Base-by-base conservation (phyloP, 371 early-diverging fungal genomes). In the Gilbertella persicaria region DNA sequence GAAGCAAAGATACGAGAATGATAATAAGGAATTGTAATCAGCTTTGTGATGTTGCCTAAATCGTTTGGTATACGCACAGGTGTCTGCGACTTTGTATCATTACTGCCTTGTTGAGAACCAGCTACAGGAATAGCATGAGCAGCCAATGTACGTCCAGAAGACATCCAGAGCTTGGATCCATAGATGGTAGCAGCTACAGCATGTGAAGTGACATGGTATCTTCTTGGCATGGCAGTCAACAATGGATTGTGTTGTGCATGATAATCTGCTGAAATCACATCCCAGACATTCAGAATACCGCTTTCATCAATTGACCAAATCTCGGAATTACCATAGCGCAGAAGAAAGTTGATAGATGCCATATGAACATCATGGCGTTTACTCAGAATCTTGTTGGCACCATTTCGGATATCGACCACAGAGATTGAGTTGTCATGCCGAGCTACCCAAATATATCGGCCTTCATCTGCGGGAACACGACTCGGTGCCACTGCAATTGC, bases 221-320 rank as follows among this genome's bases (percentile, higher is more conserved):
- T 35, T n/a, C 46, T 16, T 71, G 70, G 17, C 38, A 63, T 64
- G 8, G 66, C 49, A 24, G 66, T 67, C 14, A 71, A 37, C 45
- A 61, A 17, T 2, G 51, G 51, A 45, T 55, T 50, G 58, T 60
- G 41, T 58, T 64, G 40, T 0, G 40, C 7, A 53, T 52, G 24
- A 57, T 60, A 19, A 45, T 65, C 62, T 53, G 44, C 58, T 33
- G 70, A 33, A 36, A 74, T 62, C 1, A 67, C 56, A 2, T 77
- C 72, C 94, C 93, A 93, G 4, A 88, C 73, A 51, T 82, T 79
- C 33, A 91, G 56, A 4, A 77, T 66, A 2, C 92, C 92, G 30
- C 69, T 77, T 16, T 90, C 89, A 52, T 93, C 93, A 12, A 91
- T 61, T 0, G 91, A 86, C 87, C 87, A 89, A 43, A 93, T 66